These are phyloP conservation scores for Pseudopyricularia cyperi DNA, from an alignment of 2,329 filamentous ascomycete species.

Conservation along the genomic window DNA sequence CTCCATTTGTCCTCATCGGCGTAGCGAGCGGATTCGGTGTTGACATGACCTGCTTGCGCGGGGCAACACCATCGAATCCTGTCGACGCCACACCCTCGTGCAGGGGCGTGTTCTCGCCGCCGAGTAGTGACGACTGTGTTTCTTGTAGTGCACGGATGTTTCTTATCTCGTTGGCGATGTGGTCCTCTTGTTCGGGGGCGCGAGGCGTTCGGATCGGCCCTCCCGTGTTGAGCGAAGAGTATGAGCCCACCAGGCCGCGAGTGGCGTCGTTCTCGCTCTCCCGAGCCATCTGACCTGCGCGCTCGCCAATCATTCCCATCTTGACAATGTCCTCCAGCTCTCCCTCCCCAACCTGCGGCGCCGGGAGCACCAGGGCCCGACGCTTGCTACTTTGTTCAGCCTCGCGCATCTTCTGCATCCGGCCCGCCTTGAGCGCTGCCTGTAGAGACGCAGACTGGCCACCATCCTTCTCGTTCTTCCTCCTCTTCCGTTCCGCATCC, in stretches of 20 bases:
- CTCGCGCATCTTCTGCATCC: conserved; percentile 88
- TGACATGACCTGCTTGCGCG: conserved; percentile 66
- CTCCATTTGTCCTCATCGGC: conserved; percentile 56
- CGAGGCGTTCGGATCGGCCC: conserved; percentile 87
- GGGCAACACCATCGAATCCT: conserved; percentile 75
- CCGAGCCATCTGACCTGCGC: conserved; percentile 61
- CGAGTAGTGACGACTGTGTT: conserved; percentile 84
- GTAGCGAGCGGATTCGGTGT: conserved; percentile 95
- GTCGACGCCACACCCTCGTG: conserved; percentile 72
- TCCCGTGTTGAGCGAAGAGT: conserved; percentile 64
- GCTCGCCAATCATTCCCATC: conserved; percentile 90
- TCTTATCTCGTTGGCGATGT: conserved; percentile 89
- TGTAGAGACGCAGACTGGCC: conserved; percentile 63
- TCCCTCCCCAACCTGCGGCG: conserved; percentile 82
- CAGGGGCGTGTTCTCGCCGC: conserved; percentile 85
- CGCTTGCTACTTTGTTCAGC: conserved; percentile 95
- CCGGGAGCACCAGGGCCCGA: conserved; percentile 65
- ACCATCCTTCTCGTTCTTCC: conserved; percentile 77
- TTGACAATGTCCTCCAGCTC: conserved; percentile 98
- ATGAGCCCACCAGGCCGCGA: conserved; percentile 66
- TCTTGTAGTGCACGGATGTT: conserved; percentile 88
- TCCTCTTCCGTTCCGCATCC: conserved; percentile 65
- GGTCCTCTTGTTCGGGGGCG: conserved; percentile 84
- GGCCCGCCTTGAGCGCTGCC: conserved; percentile 82
- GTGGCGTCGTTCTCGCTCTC: conserved; percentile 77